Evolutionary conservation across 148 eudicot genomes (phyloP).

Genomic region (Chenopodium suecicum): DNA sequence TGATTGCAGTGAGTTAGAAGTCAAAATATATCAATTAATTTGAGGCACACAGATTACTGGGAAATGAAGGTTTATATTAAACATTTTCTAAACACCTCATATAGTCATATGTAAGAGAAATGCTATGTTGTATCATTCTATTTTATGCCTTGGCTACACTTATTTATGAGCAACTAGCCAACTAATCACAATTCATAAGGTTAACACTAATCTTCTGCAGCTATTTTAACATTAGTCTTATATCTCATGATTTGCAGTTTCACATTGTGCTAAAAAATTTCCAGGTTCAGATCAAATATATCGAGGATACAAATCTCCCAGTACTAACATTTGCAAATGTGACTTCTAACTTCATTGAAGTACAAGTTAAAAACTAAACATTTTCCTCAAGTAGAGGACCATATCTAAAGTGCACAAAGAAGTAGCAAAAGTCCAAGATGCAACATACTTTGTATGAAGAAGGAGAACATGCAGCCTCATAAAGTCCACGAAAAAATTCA

Average conservation of each 20-base stretch:
- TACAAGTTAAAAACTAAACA: not conserved
- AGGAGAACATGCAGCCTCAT: not conserved
- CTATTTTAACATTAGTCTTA: not conserved
- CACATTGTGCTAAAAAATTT: not conserved
- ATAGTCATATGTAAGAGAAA: not conserved
- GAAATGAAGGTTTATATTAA: not conserved
- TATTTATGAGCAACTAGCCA: not conserved
- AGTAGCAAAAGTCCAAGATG: constrained; percentile 14
- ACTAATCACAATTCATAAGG: not conserved
- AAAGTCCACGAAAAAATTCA: no score
- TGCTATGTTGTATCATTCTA: not conserved
- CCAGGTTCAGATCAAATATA: not conserved
- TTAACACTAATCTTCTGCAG: not conserved
- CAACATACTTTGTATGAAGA: not conserved
- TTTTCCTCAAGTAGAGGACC: not conserved
- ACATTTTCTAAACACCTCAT: not conserved
- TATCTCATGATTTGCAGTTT: not conserved
- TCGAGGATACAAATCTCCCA: not conserved
- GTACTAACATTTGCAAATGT: not conserved
- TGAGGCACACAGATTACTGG: not conserved
- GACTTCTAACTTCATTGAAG: not conserved
- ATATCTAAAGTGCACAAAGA: not conserved
- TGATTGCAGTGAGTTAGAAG: no score
- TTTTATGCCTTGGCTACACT: not conserved
- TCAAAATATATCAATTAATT: not conserved